These are phyloP conservation scores for Yamadazyma paraphyllophila DNA, from an alignment of 805 yeast genomes.

Conservation along the genomic window DNA sequence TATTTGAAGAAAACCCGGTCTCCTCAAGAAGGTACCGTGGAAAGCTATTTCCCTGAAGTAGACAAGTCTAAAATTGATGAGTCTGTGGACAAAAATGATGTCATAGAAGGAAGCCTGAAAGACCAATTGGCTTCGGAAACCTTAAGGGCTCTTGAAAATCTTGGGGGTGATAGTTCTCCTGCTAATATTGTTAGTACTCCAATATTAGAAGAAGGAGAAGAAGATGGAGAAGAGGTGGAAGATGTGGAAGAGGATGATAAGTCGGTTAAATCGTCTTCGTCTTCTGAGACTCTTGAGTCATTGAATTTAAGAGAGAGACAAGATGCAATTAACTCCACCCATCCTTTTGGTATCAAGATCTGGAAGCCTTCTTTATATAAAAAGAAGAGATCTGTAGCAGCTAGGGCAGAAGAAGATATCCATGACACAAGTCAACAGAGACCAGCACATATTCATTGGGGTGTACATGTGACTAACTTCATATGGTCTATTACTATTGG, in stretches of 20 bases:
- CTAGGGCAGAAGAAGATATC: slow-evolving; percentile 88
- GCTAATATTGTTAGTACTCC: slow-evolving; percentile 13
- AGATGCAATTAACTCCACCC: slow-evolving; percentile 93
- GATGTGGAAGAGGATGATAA: slow-evolving; percentile 20
- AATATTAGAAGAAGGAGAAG: slow-evolving; percentile 15
- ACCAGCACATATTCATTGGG: slow-evolving; percentile 44
- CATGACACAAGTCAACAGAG: slow-evolving; percentile 57
- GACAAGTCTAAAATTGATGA: slow-evolving; percentile 8
- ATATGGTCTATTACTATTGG: slow-evolving; percentile 80
- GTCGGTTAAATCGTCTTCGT: slow-evolving; percentile 26
- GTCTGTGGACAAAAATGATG: background rate
- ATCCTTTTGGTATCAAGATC: slow-evolving; percentile 96
- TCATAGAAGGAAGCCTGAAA: slow-evolving; percentile 16
- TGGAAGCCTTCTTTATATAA: slow-evolving; percentile 98
- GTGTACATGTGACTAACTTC: slow-evolving; percentile 64
- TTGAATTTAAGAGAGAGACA: slow-evolving; percentile 89
- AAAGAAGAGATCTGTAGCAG: slow-evolving; percentile 86
- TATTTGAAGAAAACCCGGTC: slow-evolving; percentile 20
- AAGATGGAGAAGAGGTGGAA: slow-evolving; percentile 22
- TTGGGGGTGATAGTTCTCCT: slow-evolving; percentile 14
- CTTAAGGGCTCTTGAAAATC: slow-evolving; percentile 15
- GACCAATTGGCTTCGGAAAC: slow-evolving; percentile 22
- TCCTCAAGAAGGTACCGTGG: slow-evolving; percentile 1
- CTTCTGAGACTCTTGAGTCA: slow-evolving; percentile 65
- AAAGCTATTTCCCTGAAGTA: slow-evolving; percentile 10